Base-by-base conservation (phyloP, 768 basidiomycete species). In the Guyanaporus albipodus region DNA sequence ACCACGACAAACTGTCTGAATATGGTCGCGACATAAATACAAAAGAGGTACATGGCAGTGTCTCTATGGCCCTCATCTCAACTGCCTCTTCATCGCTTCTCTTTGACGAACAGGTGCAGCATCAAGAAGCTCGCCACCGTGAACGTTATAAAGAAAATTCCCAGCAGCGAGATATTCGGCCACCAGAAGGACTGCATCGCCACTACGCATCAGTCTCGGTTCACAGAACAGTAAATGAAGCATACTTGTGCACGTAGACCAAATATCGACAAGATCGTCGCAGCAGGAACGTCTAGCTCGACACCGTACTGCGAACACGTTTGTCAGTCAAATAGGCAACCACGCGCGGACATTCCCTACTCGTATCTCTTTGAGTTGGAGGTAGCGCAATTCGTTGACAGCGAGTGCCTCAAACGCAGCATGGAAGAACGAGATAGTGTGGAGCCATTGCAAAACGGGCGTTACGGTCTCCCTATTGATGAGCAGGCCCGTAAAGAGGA, bases 341-440 rank as follows among this genome's bases (percentile, higher is more conserved):
- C 8, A 35, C 32, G 8, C n/a, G 7, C n/a, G 14, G 3, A 37
- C n/a, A 21, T 28, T 28, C 55, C 82, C 46, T 44, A 91, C 90
- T 75, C 87, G 90, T 54, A 84, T 79, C 62, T 99, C 91, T 64
- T 91, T 91, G 28, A 99, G 72, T 60, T 93, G 90, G 23, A 98
- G 70, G 68, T 96, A 97, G 40, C 94, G 76, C 47, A 99, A 73
- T 66, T 99, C 96, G 63, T 98, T 99, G 47, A 99, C 96, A n/a
- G 94, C 84, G 31, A 99, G 77, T 1, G 90, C 94, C 69, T 99
- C 96, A 56, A 93, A 98, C 0, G 91, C 96, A 19, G 96, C 95
- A 70, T 99, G 96, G 84, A 96, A 99, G 77, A 98, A 98, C 6
- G 93, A 96, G 6, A 90, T 61, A 0, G 87, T 92, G 62, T 93